A percentile compares a stretch with the other conserved stretches of the same genome.
These are phyloP conservation scores for Escovopsis sp. DNA, from an alignment of 2,329 filamentous ascomycete species.

Conservation along the genomic window DNA sequence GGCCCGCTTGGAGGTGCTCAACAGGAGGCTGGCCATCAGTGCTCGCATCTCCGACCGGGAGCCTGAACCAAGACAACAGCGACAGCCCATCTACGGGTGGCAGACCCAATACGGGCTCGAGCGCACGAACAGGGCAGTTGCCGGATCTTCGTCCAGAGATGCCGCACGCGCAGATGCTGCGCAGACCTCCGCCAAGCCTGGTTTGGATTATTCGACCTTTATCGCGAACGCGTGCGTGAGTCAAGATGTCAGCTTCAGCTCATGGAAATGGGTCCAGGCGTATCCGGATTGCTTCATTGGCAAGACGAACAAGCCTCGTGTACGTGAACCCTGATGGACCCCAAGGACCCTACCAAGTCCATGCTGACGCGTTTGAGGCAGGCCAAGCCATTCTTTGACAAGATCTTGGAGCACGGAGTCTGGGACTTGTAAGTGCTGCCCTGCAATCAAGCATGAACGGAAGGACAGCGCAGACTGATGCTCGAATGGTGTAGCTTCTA, in stretches of 20 bases:
- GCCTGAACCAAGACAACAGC: no score
- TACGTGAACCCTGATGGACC: slow-evolving; percentile 9
- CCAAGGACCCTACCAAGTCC: no score
- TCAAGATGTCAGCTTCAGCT: slow-evolving; percentile 24
- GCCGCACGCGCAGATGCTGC: no score
- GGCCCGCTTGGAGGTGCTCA: slow-evolving; percentile 10
- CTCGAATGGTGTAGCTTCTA: slow-evolving; percentile 40
- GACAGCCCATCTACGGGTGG: no score
- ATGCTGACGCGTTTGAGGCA: slow-evolving; percentile 11
- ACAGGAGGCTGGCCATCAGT: slow-evolving; percentile 8
- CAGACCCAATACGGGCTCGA: no score
- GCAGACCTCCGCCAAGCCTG: no score
- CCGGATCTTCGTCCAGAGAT: no score
- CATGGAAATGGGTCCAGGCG: slow-evolving; percentile 36
- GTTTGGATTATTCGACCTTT: slow-evolving; percentile 12
- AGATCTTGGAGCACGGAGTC: slow-evolving; percentile 39
- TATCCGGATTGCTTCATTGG: slow-evolving; percentile 47
- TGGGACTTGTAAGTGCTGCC: slow-evolving; percentile 56
- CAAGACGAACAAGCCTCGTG: slow-evolving; percentile 32
- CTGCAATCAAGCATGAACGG: not conserved
- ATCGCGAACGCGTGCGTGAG: slow-evolving; percentile 11
- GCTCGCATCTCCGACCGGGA: slow-evolving; percentile 1
- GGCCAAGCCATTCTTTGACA: slow-evolving; percentile 37
- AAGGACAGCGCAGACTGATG: not conserved
- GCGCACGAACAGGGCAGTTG: no score